These are phyloP conservation scores for Tolypocladium ovalisporum DNA, from an alignment of 2,329 filamentous ascomycete genomes.

Conservation along the genomic window DNA sequence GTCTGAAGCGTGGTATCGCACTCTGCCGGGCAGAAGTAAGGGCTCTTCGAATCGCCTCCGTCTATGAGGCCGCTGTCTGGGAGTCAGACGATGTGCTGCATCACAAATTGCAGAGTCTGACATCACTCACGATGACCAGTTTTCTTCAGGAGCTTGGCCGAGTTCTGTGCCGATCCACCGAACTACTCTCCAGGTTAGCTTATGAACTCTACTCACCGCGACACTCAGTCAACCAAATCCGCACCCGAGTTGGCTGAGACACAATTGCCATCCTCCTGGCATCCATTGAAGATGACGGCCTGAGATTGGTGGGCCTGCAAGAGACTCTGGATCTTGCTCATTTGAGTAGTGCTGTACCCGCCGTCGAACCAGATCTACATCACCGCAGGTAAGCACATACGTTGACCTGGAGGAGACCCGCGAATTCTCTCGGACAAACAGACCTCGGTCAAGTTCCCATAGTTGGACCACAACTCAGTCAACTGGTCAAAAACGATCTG, in stretches of 20 bases:
- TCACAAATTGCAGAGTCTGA: too few species aligned
- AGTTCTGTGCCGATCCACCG: slow-evolving; percentile 13
- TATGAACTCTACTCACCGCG: not conserved
- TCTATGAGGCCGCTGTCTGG: slow-evolving; percentile 6
- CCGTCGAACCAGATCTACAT: slow-evolving; percentile 16
- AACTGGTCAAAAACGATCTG: slow-evolving; percentile 13
- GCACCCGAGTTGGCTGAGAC: slow-evolving; percentile 8
- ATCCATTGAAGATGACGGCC: slow-evolving; percentile 13
- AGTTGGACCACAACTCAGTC: slow-evolving; percentile 12
- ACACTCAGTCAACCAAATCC: not conserved
- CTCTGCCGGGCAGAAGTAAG: slow-evolving; percentile 11
- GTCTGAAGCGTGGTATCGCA: slow-evolving; percentile 15
- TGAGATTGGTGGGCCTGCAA: slow-evolving; percentile 10
- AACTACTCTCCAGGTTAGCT: slow-evolving; percentile 2
- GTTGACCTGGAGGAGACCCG: not conserved
- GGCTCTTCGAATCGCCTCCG: slow-evolving; percentile 11
- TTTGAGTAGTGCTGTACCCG: slow-evolving; percentile 12
- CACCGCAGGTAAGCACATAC: not conserved
- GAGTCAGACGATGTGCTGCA: not conserved
- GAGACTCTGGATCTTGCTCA: slow-evolving; percentile 8
- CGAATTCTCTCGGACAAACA: not conserved
- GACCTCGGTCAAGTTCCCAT: slow-evolving; percentile 13
- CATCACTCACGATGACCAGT: slow-evolving; percentile 12
- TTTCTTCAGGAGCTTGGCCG: slow-evolving; percentile 11
- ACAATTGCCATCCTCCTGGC: slow-evolving; percentile 10